Percentiles rank a stretch among this genome's conserved stretches.
Evolutionary conservation across 2,329 filamentous ascomycete genomes (phyloP).

Genomic region (Penicillium hordei): DNA sequence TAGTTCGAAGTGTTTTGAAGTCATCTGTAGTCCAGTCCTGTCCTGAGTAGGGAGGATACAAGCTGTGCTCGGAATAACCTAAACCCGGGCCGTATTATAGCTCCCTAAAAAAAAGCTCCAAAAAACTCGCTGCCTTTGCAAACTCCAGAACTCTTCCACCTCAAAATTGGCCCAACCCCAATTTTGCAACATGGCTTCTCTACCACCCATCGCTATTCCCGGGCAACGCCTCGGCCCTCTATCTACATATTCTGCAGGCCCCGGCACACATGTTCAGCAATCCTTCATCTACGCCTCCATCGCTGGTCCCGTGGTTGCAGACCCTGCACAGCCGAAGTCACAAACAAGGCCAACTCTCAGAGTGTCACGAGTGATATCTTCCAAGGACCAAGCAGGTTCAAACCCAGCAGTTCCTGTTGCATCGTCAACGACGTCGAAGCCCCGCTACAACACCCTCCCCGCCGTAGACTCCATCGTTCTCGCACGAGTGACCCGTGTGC

Average conservation of each 20-base stretch:
- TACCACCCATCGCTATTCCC: slow-evolving; percentile 66
- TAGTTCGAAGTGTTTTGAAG: background rate
- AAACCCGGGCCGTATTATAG: slow-evolving; percentile 15
- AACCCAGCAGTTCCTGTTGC: background rate
- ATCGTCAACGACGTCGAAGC: slow-evolving; percentile 25
- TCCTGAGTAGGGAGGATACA: background rate
- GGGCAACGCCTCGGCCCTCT: slow-evolving; percentile 74
- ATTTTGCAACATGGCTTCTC: slow-evolving; percentile 33
- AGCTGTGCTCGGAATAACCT: slow-evolving; percentile 12
- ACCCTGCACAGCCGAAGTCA: slow-evolving; percentile 41
- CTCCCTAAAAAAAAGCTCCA: slow-evolving; percentile 16
- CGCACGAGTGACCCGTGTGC: slow-evolving; percentile 80
- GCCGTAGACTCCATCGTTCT: slow-evolving; percentile 78
- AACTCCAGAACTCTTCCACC: background rate
- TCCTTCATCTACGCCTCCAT: slow-evolving; percentile 78
- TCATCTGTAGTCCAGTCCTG: background rate
- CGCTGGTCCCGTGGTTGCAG: slow-evolving; percentile 66
- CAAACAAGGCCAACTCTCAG: slow-evolving; percentile 43
- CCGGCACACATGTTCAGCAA: slow-evolving; percentile 80
- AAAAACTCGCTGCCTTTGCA: slow-evolving; percentile 11
- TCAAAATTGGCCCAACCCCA: slow-evolving; percentile 3
- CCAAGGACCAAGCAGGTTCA: background rate
- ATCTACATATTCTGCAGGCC: slow-evolving; percentile 67
- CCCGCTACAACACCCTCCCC: slow-evolving; percentile 72
- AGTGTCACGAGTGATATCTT: slow-evolving; percentile 28